These are phyloP conservation scores for Neostapfia colusana DNA, from an alignment of 176 grass and related monocot genomes.

Conservation along the genomic window DNA sequence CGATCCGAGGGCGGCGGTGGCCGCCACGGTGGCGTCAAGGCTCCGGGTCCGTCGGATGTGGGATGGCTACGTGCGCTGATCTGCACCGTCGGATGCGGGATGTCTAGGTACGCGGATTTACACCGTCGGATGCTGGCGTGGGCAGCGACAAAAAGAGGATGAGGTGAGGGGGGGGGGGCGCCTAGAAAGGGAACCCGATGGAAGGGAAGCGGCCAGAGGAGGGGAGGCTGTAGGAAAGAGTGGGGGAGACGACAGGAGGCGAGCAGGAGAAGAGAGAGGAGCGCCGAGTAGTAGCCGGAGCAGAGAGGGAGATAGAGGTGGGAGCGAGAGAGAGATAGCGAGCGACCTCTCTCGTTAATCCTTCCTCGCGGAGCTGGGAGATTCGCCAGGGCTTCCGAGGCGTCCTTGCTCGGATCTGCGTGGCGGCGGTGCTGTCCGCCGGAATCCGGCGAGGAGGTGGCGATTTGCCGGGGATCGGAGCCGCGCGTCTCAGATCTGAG, in stretches of 20 bases:
- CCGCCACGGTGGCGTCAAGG: slow-evolving; percentile 46
- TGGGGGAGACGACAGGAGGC: not conserved
- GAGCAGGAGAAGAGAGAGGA: not conserved
- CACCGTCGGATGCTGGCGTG: slow-evolving; percentile 47
- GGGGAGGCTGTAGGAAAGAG: not conserved
- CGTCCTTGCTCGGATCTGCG: slow-evolving; percentile 30
- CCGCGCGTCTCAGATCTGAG: slow-evolving; percentile 62
- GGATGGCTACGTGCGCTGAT: slow-evolving; percentile 35
- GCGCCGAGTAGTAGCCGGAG: slow-evolving; percentile 2
- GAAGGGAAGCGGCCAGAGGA: slow-evolving; percentile 32
- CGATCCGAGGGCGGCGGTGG: slow-evolving; percentile 42
- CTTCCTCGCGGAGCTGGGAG: not conserved
- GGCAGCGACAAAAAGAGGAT: slow-evolving; percentile 74
- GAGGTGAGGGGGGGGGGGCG: slow-evolving; percentile 41
- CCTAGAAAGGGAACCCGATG: slow-evolving; percentile 54
- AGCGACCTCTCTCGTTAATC: not conserved
- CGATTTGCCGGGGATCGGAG: slow-evolving; percentile 49
- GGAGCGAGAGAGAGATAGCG: slow-evolving; percentile 10
- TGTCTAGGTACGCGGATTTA: slow-evolving; percentile 36
- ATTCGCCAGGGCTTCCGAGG: not conserved
- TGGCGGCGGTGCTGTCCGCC: not conserved
- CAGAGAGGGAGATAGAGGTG: slow-evolving; percentile 5
- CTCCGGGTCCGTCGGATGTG: slow-evolving; percentile 38
- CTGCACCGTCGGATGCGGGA: slow-evolving; percentile 50
- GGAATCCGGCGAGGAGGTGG: slow-evolving; percentile 38